A percentile compares a stretch with the other conserved stretches of the same genome.
Evolutionary conservation across 441 rosid species (phyloP).

Genomic region (Breynia disticha): DNA sequence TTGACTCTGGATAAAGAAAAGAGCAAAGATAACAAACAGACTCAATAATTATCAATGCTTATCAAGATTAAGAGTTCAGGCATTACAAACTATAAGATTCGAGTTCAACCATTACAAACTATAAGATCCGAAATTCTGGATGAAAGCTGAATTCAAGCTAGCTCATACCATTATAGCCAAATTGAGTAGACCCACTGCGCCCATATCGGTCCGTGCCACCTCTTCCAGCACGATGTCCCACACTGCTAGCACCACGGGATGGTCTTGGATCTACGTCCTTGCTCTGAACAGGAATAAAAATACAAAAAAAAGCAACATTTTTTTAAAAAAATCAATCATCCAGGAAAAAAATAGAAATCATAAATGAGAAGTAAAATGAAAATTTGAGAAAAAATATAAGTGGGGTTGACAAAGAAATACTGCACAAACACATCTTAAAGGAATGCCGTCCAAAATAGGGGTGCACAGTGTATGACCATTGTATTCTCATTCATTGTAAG

Average conservation of each 20-base stretch:
- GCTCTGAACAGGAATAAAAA: slow-evolving; percentile 31
- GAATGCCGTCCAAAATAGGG: too few relatives aligned
- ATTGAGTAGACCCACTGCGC: slow-evolving; percentile 43
- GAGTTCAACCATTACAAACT: too few relatives aligned
- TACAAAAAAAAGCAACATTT: too few relatives aligned
- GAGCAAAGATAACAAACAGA: neutral
- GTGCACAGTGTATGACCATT: too few relatives aligned
- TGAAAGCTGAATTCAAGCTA: slow-evolving; percentile 9
- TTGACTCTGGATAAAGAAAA: slow-evolving; percentile 49
- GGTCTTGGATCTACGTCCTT: slow-evolving; percentile 57
- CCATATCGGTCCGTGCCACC: slow-evolving; percentile 66
- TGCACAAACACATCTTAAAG: too few relatives aligned
- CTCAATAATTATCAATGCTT: neutral
- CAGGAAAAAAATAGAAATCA: neutral
- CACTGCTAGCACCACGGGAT: slow-evolving; percentile 48
- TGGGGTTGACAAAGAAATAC: too few relatives aligned
- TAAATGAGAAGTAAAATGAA: neutral
- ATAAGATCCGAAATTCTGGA: slow-evolving; percentile 8
- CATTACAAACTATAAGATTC: neutral
- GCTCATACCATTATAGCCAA: slow-evolving; percentile 48
- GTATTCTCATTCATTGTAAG: too few relatives aligned
- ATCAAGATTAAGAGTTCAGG: slow-evolving; percentile 2
- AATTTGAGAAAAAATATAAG: neutral
- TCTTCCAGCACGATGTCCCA: slow-evolving; percentile 56
- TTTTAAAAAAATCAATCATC: too few relatives aligned